phyloP scores from a whole-genome alignment of 2,329 filamentous ascomycete species.

The Apiospora pterosperma region DNA sequence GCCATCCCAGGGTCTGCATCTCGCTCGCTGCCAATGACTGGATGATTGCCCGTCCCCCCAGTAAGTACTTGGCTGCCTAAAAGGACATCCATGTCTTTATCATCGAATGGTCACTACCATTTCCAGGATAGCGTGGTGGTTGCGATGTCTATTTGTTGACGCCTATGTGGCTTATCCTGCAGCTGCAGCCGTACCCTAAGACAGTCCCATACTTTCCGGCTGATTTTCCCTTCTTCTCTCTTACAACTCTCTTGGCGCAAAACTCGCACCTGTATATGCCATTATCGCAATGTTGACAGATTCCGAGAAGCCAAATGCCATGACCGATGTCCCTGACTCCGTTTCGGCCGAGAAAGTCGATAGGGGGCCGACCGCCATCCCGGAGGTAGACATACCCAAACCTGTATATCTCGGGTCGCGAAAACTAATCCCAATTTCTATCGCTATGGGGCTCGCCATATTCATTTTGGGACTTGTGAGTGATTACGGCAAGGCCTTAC shows the following conservation, averaged over 20 bases:
- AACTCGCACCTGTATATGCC: neutral
- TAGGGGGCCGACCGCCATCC: neutral
- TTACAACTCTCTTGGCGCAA: neutral
- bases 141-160: neutral
- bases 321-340: neutral
- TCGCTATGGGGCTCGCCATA: neutral
- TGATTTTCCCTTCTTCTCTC: neutral
- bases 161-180: neutral
- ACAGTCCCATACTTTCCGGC: neutral
- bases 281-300: neutral
- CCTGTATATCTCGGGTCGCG: neutral
- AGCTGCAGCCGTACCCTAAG: neutral
- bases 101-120: neutral
- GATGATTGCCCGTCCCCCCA: neutral
- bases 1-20: neutral
- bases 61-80: neutral
- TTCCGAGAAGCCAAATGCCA: neutral
- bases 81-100: neutral
- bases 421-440: neutral
- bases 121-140: neutral
- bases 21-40: neutral
- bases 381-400: neutral
- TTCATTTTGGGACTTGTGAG: neutral
- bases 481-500: fast-evolving
- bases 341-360: neutral